Evolutionary conservation across 768 basidiomycete species (phyloP).

Genomic region (Daedaleopsis nitida): DNA sequence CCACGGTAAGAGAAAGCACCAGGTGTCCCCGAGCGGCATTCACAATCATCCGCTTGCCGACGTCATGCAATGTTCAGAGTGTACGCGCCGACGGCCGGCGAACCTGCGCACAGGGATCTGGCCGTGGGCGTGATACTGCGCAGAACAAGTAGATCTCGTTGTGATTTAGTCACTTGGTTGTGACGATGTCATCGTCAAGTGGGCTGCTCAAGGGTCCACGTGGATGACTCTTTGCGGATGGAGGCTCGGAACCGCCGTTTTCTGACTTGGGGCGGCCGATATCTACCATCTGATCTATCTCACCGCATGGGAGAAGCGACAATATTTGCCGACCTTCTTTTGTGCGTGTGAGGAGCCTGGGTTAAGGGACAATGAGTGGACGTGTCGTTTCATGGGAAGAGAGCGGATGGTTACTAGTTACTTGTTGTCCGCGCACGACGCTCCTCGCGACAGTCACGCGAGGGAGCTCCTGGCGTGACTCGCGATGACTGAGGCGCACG

Average conservation of each 20-base stretch:
- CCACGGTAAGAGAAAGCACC: not conserved
- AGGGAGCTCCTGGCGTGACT: too few species aligned
- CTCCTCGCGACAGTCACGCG: not conserved
- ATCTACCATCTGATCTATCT: not conserved
- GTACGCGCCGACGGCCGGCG: too few species aligned
- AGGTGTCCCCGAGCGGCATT: not conserved
- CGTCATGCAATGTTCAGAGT: not conserved
- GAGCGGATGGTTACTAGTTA: not conserved
- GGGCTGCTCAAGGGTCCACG: too few species aligned
- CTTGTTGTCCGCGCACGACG: not conserved
- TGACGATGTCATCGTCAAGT: too few species aligned
- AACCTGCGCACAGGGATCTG: too few species aligned
- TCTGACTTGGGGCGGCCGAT: not conserved
- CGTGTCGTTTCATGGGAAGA: conserved; percentile 14
- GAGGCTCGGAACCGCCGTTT: too few species aligned
- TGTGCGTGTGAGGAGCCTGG: conserved; percentile 9
- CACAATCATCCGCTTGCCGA: not conserved
- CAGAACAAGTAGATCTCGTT: too few species aligned
- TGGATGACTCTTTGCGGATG: too few species aligned
- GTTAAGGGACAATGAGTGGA: conserved; percentile 13
- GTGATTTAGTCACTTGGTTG: too few species aligned
- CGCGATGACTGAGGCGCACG: too few species aligned
- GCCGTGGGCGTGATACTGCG: too few species aligned
- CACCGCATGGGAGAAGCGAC: not conserved
- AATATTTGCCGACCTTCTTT: conserved; percentile 5